These are phyloP conservation scores for Leishmania mexicana DNA, from an alignment of 208 protist genomes.

Conservation along the genomic window DNA sequence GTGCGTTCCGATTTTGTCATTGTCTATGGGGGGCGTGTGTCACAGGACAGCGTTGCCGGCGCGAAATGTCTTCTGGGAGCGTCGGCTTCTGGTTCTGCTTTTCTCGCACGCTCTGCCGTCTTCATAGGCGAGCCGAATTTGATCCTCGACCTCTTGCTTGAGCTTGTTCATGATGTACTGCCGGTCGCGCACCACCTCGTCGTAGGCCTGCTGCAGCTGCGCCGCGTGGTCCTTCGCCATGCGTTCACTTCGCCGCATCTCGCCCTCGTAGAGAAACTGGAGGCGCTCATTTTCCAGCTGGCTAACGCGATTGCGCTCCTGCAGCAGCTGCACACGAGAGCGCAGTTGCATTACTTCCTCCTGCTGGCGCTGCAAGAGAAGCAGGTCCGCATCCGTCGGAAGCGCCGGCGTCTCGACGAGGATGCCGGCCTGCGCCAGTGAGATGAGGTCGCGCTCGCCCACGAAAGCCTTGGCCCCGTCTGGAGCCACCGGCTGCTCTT, in stretches of 20 bases:
- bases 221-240: slow-evolving; percentile 61
- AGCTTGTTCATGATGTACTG: slow-evolving; percentile 66
- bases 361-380: slow-evolving; percentile 56
- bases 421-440: slow-evolving; percentile 16
- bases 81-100: slow-evolving; percentile 13
- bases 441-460: slow-evolving; percentile 16
- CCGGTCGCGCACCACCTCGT: slow-evolving; percentile 75
- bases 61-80: slow-evolving; percentile 7
- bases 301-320: slow-evolving; percentile 48
- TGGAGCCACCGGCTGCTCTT: slow-evolving; percentile 3
- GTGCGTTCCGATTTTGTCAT: neutral
- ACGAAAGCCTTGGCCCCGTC: neutral
- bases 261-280: slow-evolving; percentile 48
- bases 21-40: neutral
- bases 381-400: slow-evolving; percentile 52
- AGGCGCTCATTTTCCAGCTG: slow-evolving; percentile 57
- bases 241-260: slow-evolving; percentile 66
- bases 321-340: slow-evolving; percentile 36
- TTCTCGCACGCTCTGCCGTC: slow-evolving; percentile 69
- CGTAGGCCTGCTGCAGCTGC: slow-evolving; percentile 75
- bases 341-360: slow-evolving; percentile 51
- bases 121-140: slow-evolving; percentile 71
- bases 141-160: slow-evolving; percentile 67
- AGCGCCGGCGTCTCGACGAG: slow-evolving; percentile 21
- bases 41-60: slow-evolving; percentile 11